These are phyloP conservation scores for Eustoma russellianum DNA, from an alignment of 257 asterid species.

Conservation along the genomic window DNA sequence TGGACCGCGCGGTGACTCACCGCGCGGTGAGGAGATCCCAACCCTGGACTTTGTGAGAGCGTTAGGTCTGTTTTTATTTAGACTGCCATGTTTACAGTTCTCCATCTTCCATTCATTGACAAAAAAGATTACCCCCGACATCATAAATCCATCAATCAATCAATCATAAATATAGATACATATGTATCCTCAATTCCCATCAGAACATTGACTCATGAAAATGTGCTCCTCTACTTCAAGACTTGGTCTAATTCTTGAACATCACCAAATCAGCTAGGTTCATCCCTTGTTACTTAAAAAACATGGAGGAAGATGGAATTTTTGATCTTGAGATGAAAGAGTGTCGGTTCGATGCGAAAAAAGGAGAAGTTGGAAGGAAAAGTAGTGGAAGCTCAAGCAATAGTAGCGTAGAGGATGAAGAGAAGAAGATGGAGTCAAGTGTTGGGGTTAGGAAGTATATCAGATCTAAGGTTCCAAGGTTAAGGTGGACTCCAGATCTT, in stretches of 20 bases:
- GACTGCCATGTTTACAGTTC: background rate
- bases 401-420: conserved; percentile 10
- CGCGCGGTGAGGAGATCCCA: too few species aligned
- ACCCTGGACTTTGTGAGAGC: conserved; percentile 19
- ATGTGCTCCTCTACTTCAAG: background rate
- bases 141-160: too few species aligned
- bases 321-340: background rate
- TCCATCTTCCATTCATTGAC: conserved; percentile 9
- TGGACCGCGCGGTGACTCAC: too few species aligned
- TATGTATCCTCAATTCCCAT: too few species aligned
- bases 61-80: conserved; percentile 18
- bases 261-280: background rate
- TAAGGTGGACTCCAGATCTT: conserved; percentile 32
- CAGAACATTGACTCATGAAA: background rate
- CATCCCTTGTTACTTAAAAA: background rate
- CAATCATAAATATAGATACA: too few species aligned
- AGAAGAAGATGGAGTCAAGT: conserved; percentile 4
- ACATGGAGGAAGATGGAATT: conserved; percentile 10
- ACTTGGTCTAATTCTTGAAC: background rate
- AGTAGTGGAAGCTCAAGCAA: conserved; percentile 15
- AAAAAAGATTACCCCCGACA: background rate
- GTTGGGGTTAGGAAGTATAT: conserved; percentile 20
- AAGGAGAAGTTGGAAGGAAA: background rate
- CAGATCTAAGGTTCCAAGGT: conserved; percentile 28
- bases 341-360: background rate